Conservation (phyloP, 805 yeast genomes). For the Ogataea trehaloabstinens region DNA sequence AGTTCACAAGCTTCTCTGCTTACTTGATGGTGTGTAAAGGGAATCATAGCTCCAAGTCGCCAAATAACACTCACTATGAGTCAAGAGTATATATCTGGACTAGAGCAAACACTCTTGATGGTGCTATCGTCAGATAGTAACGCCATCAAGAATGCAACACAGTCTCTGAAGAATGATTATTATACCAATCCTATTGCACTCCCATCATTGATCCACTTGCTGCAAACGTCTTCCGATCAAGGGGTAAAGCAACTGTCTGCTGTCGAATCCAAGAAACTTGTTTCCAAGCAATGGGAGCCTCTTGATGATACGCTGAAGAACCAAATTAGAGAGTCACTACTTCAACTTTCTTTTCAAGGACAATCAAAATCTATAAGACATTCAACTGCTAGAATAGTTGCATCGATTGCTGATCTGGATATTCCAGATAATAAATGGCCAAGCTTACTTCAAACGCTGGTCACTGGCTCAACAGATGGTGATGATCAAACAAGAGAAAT, state of each 20-base stretch:
- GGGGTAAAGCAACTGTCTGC: constrained; percentile 91
- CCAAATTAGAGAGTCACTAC: constrained; percentile 64
- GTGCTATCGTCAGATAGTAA: constrained; percentile 79
- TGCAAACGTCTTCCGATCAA: constrained; percentile 66
- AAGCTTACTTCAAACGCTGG: constrained; percentile 67
- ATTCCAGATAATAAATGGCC: constrained; percentile 69
- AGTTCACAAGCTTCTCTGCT: no score
- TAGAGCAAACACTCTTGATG: constrained; percentile 77
- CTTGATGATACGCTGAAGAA: constrained; percentile 50
- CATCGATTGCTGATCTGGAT: constrained; percentile 80
- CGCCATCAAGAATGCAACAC: constrained; percentile 80
- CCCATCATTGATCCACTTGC: constrained; percentile 79
- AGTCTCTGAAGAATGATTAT: constrained; percentile 67
- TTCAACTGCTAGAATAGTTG: constrained; percentile 82
- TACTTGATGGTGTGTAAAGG: no score
- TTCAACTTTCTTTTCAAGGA: constrained; percentile 66
- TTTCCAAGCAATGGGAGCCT: constrained; percentile 65
- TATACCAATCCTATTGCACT: constrained; percentile 69
- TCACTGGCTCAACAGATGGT: constrained; percentile 58
- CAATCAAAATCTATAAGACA: constrained; percentile 72
- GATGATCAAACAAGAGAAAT: constrained; percentile 64
- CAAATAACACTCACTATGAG: no score
- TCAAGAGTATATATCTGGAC: constrained; percentile 60
- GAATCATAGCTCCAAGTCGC: no score
- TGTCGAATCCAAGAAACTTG: constrained; percentile 89